Evolutionary conservation across 805 yeast species (phyloP).

Genomic region (Saccharomycopsis synnaedendra): DNA sequence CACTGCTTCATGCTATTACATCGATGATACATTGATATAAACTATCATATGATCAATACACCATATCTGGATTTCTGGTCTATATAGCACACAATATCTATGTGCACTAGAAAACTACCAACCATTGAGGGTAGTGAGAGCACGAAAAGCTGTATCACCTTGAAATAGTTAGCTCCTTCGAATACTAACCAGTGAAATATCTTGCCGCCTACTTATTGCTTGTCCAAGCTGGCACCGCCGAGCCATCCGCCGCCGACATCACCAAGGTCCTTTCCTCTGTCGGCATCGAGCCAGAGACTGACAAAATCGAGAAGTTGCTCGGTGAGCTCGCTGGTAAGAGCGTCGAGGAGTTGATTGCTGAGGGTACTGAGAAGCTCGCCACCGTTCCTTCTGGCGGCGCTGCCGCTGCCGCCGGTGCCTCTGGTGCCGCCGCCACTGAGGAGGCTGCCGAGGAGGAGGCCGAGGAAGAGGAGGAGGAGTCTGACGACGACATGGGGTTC

Average conservation of each 20-base stretch:
- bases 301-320: constrained; percentile 60
- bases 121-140: no score
- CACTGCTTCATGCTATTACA: no score
- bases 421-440: constrained; percentile 43
- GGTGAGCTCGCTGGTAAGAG: constrained; percentile 70
- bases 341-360: constrained; percentile 64
- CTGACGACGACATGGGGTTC: constrained; percentile 58
- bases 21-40: no score
- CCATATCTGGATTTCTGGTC: no score
- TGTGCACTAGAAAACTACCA: no score
- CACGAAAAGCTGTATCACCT: no score
- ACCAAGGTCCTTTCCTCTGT: constrained; percentile 61
- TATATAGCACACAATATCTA: no score
- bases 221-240: constrained; percentile 75
- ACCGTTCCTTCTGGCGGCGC: constrained; percentile 79
- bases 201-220: constrained; percentile 89
- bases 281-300: constrained; percentile 72
- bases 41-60: no score
- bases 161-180: no score
- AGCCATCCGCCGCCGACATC: constrained; percentile 74
- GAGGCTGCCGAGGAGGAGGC: constrained; percentile 45
- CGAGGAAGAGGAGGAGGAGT: constrained; percentile 45
- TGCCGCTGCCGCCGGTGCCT: constrained; percentile 49
- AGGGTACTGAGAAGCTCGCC: constrained; percentile 72
- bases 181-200: constrained; percentile 46